A percentile compares a stretch with the other conserved stretches of the same genome.
Conservation (phyloP, 2,329 filamentous ascomycete genomes). For the Talaromyces sp. region DNA sequence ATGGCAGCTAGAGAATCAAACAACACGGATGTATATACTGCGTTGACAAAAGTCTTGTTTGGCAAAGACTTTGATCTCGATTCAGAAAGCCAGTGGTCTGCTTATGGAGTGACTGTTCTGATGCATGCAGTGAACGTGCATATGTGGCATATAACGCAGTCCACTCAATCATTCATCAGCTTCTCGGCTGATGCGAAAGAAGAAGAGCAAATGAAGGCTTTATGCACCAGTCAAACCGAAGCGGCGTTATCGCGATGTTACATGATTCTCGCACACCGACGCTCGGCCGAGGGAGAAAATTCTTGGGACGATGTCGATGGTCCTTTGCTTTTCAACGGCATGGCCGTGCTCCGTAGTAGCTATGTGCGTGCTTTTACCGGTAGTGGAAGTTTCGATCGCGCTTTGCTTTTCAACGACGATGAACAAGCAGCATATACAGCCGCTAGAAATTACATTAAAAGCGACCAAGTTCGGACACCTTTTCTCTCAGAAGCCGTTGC, state of each 20-base stretch:
- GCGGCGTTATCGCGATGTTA: constrained; percentile 29
- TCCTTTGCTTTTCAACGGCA: constrained; percentile 34
- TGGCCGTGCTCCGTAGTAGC: constrained; percentile 32
- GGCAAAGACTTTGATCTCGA: constrained; percentile 21
- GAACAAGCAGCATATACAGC: constrained; percentile 25
- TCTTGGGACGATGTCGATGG: constrained; percentile 22
- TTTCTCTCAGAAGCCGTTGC: constrained; percentile 28
- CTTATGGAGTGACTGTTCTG: constrained; percentile 31
- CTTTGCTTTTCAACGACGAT: constrained; percentile 29
- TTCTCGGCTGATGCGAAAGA: constrained; percentile 22
- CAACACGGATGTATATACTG: constrained; percentile 23
- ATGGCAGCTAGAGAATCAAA: constrained; percentile 10
- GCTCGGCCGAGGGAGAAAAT: not conserved
- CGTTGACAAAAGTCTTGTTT: constrained; percentile 28
- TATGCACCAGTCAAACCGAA: constrained; percentile 25
- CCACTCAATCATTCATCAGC: constrained; percentile 27
- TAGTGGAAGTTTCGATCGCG: constrained; percentile 28
- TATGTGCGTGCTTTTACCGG: constrained; percentile 30
- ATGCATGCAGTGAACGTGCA: constrained; percentile 38
- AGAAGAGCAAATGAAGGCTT: constrained; percentile 21
- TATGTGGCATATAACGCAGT: constrained; percentile 34
- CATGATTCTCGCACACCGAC: constrained; percentile 18
- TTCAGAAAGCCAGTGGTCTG: constrained; percentile 21
- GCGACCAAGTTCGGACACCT: constrained; percentile 24
- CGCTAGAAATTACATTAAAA: constrained; percentile 25